Base-by-base conservation (phyloP, 179 eudicot genomes). In the Carnegiea gigantea region DNA sequence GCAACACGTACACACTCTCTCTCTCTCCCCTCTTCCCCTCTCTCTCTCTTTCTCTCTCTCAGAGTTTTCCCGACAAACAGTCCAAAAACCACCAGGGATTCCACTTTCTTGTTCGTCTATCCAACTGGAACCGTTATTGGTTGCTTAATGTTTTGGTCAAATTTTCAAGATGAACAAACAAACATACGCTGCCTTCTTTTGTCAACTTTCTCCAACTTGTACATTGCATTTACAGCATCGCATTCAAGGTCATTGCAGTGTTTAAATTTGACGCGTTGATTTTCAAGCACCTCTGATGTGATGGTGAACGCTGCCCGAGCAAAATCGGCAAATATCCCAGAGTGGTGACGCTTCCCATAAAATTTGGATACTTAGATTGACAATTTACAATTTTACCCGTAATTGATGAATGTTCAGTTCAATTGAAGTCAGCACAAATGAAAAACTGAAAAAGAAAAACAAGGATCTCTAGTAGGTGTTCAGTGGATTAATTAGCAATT, bases 131-230 rank as follows among this genome's bases (percentile, higher is more conserved):
- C 82, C 54, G 77, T 73, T 80, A 80, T 73, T 62, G 75, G 77
- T 80, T 70, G 77, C 54, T 80, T 72, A 80, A 80, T 80, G 77
- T 43, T 43, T 17, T 4, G 77, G 82, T 80, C 82, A 80, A 80
- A 72, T 20, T 80, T 6, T 70, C 14, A 48, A 38, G 51, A 18
- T 36, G 28, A 51, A n/a, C 51, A 80, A 48, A 57, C 76, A 80
- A 67, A 78, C 73, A 67, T 65, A 65, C 80, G 13, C 77, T 65
- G 12, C 26, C 6, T 28, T 14, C 10, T 6, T 6, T n/a, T 23
- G n/a, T 60, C 67, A 15, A 57, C 62, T 8, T 23, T n/a, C 44
- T 7, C 6, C 44, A 40, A 40, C 8, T 40, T 40, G 44, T 40
- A 40, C 0, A 5, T 40, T 40, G 44, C 44, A 40, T 40, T 40